Percentiles rank a stretch among this genome's conserved stretches.
phyloP scores from a whole-genome alignment of 176 grass and related monocot genomes.

The Carex pumila region DNA sequence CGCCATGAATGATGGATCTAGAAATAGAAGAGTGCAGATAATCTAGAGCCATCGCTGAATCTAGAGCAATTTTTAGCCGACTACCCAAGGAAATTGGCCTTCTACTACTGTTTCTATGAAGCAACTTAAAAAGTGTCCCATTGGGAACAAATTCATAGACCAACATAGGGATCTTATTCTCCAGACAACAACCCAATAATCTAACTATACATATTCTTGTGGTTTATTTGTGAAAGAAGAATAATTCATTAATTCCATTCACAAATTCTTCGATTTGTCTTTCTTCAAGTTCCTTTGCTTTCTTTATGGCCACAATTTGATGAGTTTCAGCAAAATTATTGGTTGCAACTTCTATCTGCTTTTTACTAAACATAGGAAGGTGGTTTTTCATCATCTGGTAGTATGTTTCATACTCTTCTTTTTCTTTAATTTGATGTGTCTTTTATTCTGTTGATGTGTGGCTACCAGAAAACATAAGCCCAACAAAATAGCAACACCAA shows the following conservation, averaged over 20 bases:
- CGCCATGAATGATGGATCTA: background rate
- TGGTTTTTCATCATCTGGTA: background rate
- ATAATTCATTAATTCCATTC: slow-evolving; percentile 27
- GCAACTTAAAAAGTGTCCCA: slow-evolving; percentile 17
- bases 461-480: background rate
- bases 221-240: slow-evolving; percentile 30
- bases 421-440: background rate
- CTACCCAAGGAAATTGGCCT: background rate
- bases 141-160: slow-evolving; percentile 28
- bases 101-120: slow-evolving; percentile 5
- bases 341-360: background rate
- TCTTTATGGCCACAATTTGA: slow-evolving; percentile 25
- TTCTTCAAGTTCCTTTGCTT: slow-evolving; percentile 7
- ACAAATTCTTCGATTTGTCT: background rate
- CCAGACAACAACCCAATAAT: slow-evolving; percentile 18
- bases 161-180: slow-evolving; percentile 29
- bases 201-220: slow-evolving; percentile 34
- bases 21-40: background rate
- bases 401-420: background rate
- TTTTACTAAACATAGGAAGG: background rate
- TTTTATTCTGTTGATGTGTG: background rate
- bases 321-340: background rate
- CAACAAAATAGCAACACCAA: background rate
- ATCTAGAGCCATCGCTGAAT: slow-evolving; percentile 13
- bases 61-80: slow-evolving; percentile 10